Conservation (phyloP, 1,284 basidiomycete species). For the Tilletia setariae region DNA sequence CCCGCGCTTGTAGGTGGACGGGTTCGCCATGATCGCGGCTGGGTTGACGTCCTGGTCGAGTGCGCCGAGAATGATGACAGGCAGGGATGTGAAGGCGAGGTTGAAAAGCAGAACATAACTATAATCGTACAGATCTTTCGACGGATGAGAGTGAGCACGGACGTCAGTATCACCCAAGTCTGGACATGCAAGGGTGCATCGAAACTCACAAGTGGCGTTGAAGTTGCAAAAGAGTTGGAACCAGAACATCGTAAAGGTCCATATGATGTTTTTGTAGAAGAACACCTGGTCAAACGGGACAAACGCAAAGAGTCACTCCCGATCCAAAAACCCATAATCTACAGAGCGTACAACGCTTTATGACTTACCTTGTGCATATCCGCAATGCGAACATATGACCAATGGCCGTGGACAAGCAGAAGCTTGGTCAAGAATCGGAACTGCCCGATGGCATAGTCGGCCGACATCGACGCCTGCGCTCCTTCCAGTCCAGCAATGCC, state of each 20-base stretch:
- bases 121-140: conserved; percentile 77
- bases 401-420: conserved; percentile 87
- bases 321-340: too few relatives aligned
- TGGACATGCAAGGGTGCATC: not conserved
- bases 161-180: not conserved
- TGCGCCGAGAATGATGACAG: conserved; percentile 86
- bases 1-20: conserved; percentile 87
- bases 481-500: conserved; percentile 92
- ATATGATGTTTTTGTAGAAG: conserved; percentile 74
- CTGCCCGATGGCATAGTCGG: conserved; percentile 96
- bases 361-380: conserved; percentile 59
- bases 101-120: conserved; percentile 66
- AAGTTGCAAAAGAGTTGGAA: conserved; percentile 85
- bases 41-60: conserved; percentile 96
- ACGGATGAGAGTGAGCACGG: not conserved
- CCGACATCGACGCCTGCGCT: conserved; percentile 96
- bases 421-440: conserved; percentile 88
- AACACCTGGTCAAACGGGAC: conserved; percentile 59
- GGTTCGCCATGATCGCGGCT: conserved; percentile 81
- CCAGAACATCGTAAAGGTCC: conserved; percentile 87
- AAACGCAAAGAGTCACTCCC: not conserved
- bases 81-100: conserved; percentile 86
- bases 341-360: not conserved
- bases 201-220: conserved; percentile 68
- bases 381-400: conserved; percentile 94